A percentile compares a stretch with the other conserved stretches of the same genome.
Evolutionary conservation across 257 asterid genomes (phyloP).

Genomic region (Misopates orontium): DNA sequence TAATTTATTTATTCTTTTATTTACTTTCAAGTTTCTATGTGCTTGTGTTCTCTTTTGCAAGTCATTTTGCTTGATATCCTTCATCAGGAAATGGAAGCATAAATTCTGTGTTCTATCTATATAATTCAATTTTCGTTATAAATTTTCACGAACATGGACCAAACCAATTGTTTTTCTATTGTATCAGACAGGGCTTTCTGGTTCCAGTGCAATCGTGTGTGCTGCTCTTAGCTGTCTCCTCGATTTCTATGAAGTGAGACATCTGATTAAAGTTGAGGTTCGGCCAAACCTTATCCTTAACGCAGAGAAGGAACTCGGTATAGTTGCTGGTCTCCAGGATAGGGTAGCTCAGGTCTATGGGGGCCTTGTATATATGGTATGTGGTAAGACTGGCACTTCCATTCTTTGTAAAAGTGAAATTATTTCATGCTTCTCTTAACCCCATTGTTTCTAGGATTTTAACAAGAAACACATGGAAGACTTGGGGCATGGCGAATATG

Average conservation of each 20-base stretch:
- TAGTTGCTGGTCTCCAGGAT: conserved; percentile 97
- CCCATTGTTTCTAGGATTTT: conserved; percentile 54
- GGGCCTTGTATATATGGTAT: conserved; percentile 90
- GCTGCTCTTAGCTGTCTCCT: conserved; percentile 97
- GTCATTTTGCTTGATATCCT: not conserved
- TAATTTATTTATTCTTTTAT: not conserved
- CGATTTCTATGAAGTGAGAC: conserved; percentile 85
- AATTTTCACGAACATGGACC: not conserved
- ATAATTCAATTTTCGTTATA: not conserved
- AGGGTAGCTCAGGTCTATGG: conserved; percentile 99
- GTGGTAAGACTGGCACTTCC: not conserved
- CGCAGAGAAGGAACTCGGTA: conserved; percentile 95
- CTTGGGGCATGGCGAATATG: conserved; percentile 74
- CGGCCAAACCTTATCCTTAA: conserved; percentile 87
- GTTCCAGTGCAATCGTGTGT: conserved; percentile 95
- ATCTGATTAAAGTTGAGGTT: conserved; percentile 70
- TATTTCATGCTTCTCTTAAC: not conserved
- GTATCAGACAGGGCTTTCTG: conserved; percentile 95
- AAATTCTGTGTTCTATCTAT: not conserved
- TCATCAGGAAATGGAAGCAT: not conserved
- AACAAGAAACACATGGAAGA: conserved; percentile 77
- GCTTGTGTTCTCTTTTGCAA: not conserved
- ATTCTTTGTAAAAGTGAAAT: not conserved
- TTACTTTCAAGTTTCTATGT: not conserved
- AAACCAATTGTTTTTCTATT: conserved; percentile 19